A percentile compares a stretch with the other conserved stretches of the same genome.
phyloP scores from a whole-genome alignment of 495 filamentous ascomycete species.

The Cairneyella variabilis region DNA sequence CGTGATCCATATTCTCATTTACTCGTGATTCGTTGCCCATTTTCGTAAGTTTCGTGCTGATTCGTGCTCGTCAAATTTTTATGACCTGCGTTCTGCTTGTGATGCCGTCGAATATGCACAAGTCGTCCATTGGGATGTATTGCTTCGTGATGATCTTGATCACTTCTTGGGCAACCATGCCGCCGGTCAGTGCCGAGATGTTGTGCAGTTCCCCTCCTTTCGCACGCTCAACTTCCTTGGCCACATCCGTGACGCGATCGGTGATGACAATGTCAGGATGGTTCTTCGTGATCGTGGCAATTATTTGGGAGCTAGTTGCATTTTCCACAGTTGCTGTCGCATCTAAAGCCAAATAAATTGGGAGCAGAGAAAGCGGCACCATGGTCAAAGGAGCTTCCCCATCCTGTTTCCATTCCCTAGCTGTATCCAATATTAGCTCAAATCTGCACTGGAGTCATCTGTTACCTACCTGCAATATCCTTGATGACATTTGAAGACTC shows the following conservation, averaged over 20 bases:
- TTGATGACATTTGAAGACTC: constrained; percentile 24
- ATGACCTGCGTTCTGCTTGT: constrained; percentile 73
- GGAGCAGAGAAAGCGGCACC: constrained; percentile 61
- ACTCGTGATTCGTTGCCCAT: constrained; percentile 6
- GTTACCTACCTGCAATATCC: constrained; percentile 20
- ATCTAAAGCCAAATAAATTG: constrained; percentile 71
- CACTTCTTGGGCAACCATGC: constrained; percentile 90
- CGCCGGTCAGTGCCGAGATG: constrained; percentile 84
- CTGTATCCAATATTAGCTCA: constrained; percentile 14
- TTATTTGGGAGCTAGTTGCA: constrained; percentile 41
- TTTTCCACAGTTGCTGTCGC: constrained; percentile 43
- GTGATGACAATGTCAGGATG: constrained; percentile 42
- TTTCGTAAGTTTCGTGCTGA: background rate
- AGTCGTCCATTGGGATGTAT: constrained; percentile 93
- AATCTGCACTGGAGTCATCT: background rate
- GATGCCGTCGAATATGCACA: constrained; percentile 89
- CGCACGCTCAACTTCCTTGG: constrained; percentile 67
- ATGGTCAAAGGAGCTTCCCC: constrained; percentile 31
- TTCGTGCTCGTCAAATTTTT: constrained; percentile 22
- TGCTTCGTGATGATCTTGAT: constrained; percentile 96
- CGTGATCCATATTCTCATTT: constrained; percentile 5
- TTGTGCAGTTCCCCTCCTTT: constrained; percentile 91
- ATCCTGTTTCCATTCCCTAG: constrained; percentile 25
- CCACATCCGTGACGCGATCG: constrained; percentile 46
- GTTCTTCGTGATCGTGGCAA: constrained; percentile 34